Evolutionary conservation across 2,329 filamentous ascomycete genomes (phyloP).

Genomic region (Whalleya microplaca): DNA sequence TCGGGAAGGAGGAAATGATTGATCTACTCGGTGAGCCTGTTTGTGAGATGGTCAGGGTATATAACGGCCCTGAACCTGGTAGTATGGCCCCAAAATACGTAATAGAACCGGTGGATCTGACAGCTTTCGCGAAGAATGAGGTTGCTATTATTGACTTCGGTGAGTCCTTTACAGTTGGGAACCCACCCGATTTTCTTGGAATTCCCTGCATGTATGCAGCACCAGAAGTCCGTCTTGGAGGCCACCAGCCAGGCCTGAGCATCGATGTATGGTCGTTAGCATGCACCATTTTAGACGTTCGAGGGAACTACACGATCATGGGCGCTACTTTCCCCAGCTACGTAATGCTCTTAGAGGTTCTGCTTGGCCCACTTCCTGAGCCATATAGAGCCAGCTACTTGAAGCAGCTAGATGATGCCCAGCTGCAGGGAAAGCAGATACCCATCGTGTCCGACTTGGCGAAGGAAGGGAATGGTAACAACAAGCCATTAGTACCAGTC

Average conservation of each 20-base stretch:
- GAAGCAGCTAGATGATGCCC: background rate
- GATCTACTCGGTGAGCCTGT: background rate
- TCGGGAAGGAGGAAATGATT: background rate
- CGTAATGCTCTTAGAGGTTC: background rate
- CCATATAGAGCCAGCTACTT: background rate
- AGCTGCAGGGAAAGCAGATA: too few relatives aligned
- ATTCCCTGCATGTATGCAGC: constrained; percentile 2
- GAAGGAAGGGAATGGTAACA: background rate
- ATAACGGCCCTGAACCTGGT: background rate
- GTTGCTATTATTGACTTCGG: constrained; percentile 6
- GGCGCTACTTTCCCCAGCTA: background rate
- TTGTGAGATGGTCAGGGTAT: background rate
- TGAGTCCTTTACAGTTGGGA: background rate
- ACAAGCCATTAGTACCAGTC: too few relatives aligned
- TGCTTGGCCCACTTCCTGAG: background rate
- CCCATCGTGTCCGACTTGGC: too few relatives aligned
- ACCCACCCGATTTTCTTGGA: background rate
- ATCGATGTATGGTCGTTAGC: constrained; percentile 7
- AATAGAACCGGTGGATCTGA: background rate
- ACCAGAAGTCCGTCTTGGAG: background rate
- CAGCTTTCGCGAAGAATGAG: background rate
- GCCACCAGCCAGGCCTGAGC: background rate
- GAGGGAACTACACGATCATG: background rate
- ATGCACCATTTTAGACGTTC: background rate
- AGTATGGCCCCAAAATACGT: background rate